Evolutionary conservation across 108 stramenopile genomes (phyloP), one percentile per base, ranked within the genome.

Genomic region (Cylindrotheca closterium): DNA sequence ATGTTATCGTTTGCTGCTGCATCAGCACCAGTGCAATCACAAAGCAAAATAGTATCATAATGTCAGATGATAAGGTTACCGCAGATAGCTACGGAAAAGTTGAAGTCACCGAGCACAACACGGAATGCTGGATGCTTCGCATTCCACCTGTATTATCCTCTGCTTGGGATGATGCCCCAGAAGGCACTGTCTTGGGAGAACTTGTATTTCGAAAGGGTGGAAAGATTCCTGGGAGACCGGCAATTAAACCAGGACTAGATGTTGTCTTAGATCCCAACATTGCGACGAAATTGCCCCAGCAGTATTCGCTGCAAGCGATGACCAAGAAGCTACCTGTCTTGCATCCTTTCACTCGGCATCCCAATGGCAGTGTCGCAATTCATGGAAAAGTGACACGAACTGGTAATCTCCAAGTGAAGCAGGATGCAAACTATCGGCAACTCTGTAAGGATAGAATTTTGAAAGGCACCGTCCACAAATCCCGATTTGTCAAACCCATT

Each of bases 291-390:
- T 59, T 92, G 19, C 92, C 92, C 2, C 73, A 87, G 4, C 71
- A 81, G n/a, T 93, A 93, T 70, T 87, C 85, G 17, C 66, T 93
- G 23, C 81, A 88, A 66, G 89, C 88, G 67, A 84, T 93, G 84
- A 87, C 92, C 24, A 90, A 88, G 48, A 90, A 86, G 53, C 71
- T 88, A 3, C 83, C 89, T 10, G 70, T 62, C 15, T 42, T 91
- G 22, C 87, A 93, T 69, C 92, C 92, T 3, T 93, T 91, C 55
- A 81, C 83, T 0, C 71, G 92, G 8, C 61, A 78, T 32, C 66
- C 77, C 1, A 87, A 85, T 30, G 83, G 88, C 4, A 75, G 79
- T 0, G 75, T 93, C n/a, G 60, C 73, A 53, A 59, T 93, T 27
- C 83, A 86, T n/a, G 92, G 88, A 7, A 77, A 60, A 27, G 77